Evolutionary conservation across 805 yeast genomes (phyloP), one percentile per base, ranked within the genome.

Genomic region (Metschnikowia matae): DNA sequence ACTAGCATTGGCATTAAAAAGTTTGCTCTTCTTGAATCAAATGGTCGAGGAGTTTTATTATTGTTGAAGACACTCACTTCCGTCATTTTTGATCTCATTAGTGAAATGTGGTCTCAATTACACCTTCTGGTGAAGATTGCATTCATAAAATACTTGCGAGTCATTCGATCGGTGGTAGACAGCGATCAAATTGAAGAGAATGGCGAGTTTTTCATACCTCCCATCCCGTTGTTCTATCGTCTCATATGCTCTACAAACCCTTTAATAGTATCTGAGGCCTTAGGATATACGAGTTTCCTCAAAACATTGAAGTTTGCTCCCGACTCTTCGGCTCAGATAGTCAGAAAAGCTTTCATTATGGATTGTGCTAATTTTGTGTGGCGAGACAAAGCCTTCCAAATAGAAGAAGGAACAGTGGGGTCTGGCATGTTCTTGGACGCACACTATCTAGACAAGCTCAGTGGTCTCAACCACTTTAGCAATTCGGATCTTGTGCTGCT

Each of bases 351-450:
- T 0, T 78, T 74, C 51, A 75, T 82, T 8, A 75, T 80, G 73
- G 87, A 83, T 57, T 59, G 77, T 6, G 71, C 83, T 52, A 82
- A 83, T 50, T 66, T 77, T 13, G 44, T 78, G 0, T 83, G 87
- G 87, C 63, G 85, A 51, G 79, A 81, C 54, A 73, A 69, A 56
- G 79, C 82, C 1, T 75, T 81, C 53, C 70, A 70, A 23, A 60
- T 60, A n/a, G 71, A 62, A 23, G 52, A 60, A 2, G 61, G 59
- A 1, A 58, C 73, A 0, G 62, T 68, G 6, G 68, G 68, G n/a
- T 68, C 64, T 41, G 79, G 75, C 3, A 68, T 78, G 59, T 61
- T 66, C 49, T 61, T 71, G 34, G 70, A 69, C 17, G 62, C 63
- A 1, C 59, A 49, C n/a, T 76, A 66, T 56, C 61, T 64, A 17